Conservation (phyloP, 305 asterid species). For the Fraxinus greggii region DNA sequence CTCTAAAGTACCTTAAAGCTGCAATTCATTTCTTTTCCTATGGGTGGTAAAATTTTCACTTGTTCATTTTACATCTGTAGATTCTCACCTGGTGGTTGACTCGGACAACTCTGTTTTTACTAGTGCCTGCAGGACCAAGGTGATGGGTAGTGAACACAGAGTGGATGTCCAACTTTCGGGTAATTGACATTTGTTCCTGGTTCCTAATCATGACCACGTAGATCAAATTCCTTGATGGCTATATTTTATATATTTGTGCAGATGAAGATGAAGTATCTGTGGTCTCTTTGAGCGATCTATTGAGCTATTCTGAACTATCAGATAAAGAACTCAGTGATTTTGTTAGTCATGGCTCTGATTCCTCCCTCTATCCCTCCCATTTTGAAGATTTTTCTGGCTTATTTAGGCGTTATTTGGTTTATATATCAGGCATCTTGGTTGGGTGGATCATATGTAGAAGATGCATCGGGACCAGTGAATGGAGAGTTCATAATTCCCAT, state of each 20-base stretch:
- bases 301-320: slow-evolving; percentile 51
- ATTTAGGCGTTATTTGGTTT: slow-evolving; percentile 21
- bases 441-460: slow-evolving; percentile 80
- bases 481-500: slow-evolving; percentile 70
- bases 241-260: slow-evolving; percentile 33
- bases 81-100: slow-evolving; percentile 33
- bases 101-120: slow-evolving; percentile 35
- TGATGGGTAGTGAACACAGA: slow-evolving; percentile 46
- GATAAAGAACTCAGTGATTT: slow-evolving; percentile 71
- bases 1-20: slow-evolving; percentile 3
- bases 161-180: slow-evolving; percentile 74
- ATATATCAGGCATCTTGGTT: slow-evolving; percentile 70
- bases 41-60: slow-evolving; percentile 14
- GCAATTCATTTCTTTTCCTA: slow-evolving; percentile 4
- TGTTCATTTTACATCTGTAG: slow-evolving; percentile 37
- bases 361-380: neutral
- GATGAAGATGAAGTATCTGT: slow-evolving; percentile 64
- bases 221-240: slow-evolving; percentile 8
- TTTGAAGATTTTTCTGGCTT: neutral
- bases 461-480: slow-evolving; percentile 41
- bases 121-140: slow-evolving; percentile 50
- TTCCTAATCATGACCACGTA: slow-evolving; percentile 3
- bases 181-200: slow-evolving; percentile 31
- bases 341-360: slow-evolving; percentile 48
- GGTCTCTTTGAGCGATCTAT: slow-evolving; percentile 54